phyloP scores from a whole-genome alignment of 192 early-diverging fungal genomes.

The Phlyctochytrium arcticum region DNA sequence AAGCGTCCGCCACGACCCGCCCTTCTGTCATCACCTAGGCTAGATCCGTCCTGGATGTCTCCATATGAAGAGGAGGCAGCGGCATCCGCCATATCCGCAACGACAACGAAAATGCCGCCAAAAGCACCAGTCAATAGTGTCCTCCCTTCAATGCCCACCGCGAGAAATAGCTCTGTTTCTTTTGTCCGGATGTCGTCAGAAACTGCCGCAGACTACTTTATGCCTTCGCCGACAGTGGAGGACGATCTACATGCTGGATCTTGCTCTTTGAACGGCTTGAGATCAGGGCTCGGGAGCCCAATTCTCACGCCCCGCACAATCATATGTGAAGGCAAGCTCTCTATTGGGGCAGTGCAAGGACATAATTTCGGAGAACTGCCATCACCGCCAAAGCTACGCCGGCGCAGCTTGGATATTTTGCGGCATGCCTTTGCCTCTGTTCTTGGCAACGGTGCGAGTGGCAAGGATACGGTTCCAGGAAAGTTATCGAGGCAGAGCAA shows the following conservation, averaged over 20 bases:
- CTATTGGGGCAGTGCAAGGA: not conserved
- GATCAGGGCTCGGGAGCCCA: too few species aligned
- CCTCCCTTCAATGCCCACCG: too few species aligned
- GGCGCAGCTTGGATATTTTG: conserved; percentile 10
- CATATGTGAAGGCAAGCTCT: conserved; percentile 21
- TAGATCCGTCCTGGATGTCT: not conserved
- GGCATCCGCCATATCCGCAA: too few species aligned
- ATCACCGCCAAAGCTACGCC: not conserved
- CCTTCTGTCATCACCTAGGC: not conserved
- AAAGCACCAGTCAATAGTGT: too few species aligned
- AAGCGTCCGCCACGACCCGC: too few species aligned
- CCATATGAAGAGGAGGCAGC: not conserved
- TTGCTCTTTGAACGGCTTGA: too few species aligned
- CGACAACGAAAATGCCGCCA: too few species aligned
- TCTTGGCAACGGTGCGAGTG: not conserved
- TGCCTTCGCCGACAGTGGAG: not conserved
- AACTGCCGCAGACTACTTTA: not conserved
- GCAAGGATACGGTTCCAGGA: not conserved
- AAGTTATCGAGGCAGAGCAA: not conserved
- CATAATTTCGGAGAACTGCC: not conserved
- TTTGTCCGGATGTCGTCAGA: not conserved
- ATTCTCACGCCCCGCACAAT: conserved; percentile 5
- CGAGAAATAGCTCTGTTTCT: too few species aligned
- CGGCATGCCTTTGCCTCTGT: conserved; percentile 7
- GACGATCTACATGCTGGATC: too few species aligned